Evolutionary conservation across 192 early-diverging fungal genomes (phyloP).

Genomic region (Gryganskiella cystojenkinii): DNA sequence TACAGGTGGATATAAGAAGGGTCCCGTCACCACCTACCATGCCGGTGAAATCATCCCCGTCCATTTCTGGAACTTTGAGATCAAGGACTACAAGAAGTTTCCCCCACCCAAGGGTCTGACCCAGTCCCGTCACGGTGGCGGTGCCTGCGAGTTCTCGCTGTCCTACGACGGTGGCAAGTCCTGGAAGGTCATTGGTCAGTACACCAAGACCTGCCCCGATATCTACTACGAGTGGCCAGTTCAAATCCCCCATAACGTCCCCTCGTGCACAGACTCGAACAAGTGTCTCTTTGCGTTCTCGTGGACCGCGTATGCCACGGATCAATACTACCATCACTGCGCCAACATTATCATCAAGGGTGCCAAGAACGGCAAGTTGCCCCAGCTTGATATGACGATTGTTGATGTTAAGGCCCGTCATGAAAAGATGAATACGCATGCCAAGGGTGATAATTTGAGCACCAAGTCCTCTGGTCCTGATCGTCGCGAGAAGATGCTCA

Average conservation of each 20-base stretch:
- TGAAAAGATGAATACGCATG: neutral
- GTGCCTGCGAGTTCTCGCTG: slow-evolving; percentile 16
- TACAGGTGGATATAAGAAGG: slow-evolving; percentile 21
- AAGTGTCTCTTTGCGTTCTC: slow-evolving; percentile 57
- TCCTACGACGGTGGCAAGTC: slow-evolving; percentile 64
- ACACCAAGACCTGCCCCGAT: slow-evolving; percentile 34
- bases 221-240: slow-evolving; percentile 44
- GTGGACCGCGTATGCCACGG: slow-evolving; percentile 74
- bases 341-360: slow-evolving; percentile 70
- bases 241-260: slow-evolving; percentile 36
- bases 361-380: slow-evolving; percentile 7
- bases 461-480: slow-evolving; percentile 19
- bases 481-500: slow-evolving; percentile 3
- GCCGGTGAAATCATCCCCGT: slow-evolving; percentile 16
- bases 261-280: slow-evolving; percentile 25
- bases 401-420: slow-evolving; percentile 9
- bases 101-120: slow-evolving; percentile 28
- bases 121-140: slow-evolving; percentile 44
- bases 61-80: slow-evolving; percentile 23
- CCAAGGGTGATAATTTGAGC: neutral
- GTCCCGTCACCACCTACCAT: slow-evolving; percentile 49
- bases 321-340: slow-evolving; percentile 80
- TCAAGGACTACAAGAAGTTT: slow-evolving; percentile 24
- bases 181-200: slow-evolving; percentile 47
- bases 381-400: slow-evolving; percentile 10